A percentile compares a stretch with the other conserved stretches of the same genome.
These are phyloP conservation scores for Candida insectorum DNA, from an alignment of 805 yeast genomes.

Conservation along the genomic window DNA sequence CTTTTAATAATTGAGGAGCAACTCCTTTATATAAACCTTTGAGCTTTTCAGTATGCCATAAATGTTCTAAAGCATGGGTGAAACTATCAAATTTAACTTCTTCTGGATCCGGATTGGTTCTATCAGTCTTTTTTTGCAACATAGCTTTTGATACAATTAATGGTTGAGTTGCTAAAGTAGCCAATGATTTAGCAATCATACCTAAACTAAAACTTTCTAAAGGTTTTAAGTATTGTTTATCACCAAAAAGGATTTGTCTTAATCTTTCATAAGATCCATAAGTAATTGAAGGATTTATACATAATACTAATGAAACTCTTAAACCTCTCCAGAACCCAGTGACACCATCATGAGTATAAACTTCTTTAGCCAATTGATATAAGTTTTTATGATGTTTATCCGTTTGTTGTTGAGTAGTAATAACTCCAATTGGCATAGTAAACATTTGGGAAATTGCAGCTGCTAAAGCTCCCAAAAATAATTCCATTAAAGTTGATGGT, in stretches of 20 bases:
- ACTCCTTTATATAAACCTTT: slow-evolving; percentile 74
- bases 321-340: slow-evolving; percentile 81
- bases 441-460: slow-evolving; percentile 79
- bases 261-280: slow-evolving; percentile 77
- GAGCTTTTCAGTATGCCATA: slow-evolving; percentile 63
- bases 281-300: slow-evolving; percentile 82
- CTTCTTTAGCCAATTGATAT: slow-evolving; percentile 39
- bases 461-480: slow-evolving; percentile 72
- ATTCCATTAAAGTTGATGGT: slow-evolving; percentile 61
- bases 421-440: slow-evolving; percentile 77
- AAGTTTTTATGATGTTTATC: slow-evolving; percentile 35
- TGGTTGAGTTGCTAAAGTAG: slow-evolving; percentile 81
- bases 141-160: slow-evolving; percentile 80
- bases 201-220: slow-evolving; percentile 69
- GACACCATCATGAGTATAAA: slow-evolving; percentile 60
- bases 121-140: slow-evolving; percentile 52
- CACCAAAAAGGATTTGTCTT: slow-evolving; percentile 46
- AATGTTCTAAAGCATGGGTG: slow-evolving; percentile 58
- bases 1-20: slow-evolving; percentile 76
- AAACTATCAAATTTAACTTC: slow-evolving; percentile 49
- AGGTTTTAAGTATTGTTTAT: slow-evolving; percentile 48
- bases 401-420: slow-evolving; percentile 62
- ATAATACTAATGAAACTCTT: slow-evolving; percentile 73
- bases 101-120: slow-evolving; percentile 13
- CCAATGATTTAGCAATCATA: slow-evolving; percentile 75